Base-by-base conservation (phyloP, 129 eudicot genomes). In the Flaveria trinervia region DNA sequence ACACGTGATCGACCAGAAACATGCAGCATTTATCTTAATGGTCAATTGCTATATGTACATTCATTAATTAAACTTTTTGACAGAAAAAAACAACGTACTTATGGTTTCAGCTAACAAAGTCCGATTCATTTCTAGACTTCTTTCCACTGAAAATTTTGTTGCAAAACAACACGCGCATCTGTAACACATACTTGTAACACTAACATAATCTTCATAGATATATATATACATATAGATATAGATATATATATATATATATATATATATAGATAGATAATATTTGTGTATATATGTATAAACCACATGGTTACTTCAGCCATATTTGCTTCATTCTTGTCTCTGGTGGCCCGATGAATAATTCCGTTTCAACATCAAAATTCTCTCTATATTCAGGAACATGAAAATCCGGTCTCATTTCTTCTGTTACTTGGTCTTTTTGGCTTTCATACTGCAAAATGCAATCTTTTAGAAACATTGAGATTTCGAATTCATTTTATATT, bases 311-410 rank as follows among this genome's bases (percentile, higher is more conserved):
- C 55, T 83, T 88, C 25, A 16, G 69, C 71, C 74, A 49, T 45
- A 54, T 22, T 22, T 81, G 90, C 82, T 80, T 87, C 33, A 51
- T 60, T 83, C 96, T 87, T 28, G 72, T 72, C 74, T 92, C 92
- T 0, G 96, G 97, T 22, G 54, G 92, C 55, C 97, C 97, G 36
- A 92, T 92, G 88, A 85, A 87, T 70, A 94, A 79, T 20, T 89
- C 98, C 0, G 97, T 94, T 80, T 94, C 98, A 70, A 94, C 98
- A 44, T 94, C 98, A 1, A 96, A 87, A 39, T 83, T 82, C 76
- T 89, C 96, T 52, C 89, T 86, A 28, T 43, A 76, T 44, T 82
- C 98, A 55, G 86, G 46, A 22, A 79, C 70, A 10, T 59, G 62
- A 56, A 77, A 68, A 28, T 45, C 74, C 3, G 7, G 77, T 51